Base-by-base conservation (phyloP, 306 rosid species). In the Urtica urens region DNA sequence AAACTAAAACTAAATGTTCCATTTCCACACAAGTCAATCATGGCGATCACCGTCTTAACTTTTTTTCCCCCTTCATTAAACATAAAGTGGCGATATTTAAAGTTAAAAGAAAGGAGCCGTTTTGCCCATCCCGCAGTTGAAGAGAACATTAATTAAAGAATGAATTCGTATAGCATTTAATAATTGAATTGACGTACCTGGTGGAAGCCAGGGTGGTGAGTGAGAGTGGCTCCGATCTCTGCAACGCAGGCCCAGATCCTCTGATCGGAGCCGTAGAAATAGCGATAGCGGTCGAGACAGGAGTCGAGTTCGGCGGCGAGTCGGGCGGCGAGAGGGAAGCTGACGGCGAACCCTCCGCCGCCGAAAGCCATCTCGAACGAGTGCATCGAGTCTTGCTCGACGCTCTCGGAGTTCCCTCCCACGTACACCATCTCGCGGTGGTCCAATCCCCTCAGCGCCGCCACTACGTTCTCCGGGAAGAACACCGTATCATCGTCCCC, bases 401-500 rank as follows among this genome's bases (percentile, higher is more conserved):
- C 81, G 48, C 99, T 92, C 81, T 92, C 99, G 22, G 99, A 92
- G 59, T 63, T 81, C 10, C 79, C 99, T 9, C 99, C 99, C 65
- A 92, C 68, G 45, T 85, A 85, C 33, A 70, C 75, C 93, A 79
- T 59, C 69, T 45, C 57, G 33, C 51, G 56, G 54, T 92, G 94
- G 55, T 92, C 96, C 47, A 79, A 85, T 10, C 67, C 76, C 51
- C 77, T 63, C 23, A 92, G 56, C 55, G 79, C 87, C 24, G 83
- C 59, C 25, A 79, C 94, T n/a, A 92, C 51, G 64, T 92, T 92
- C 41, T 77, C 62, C 0, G 82, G 7, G 49, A 92, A 82, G 51
- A 85, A 92, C 59, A 92, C 83, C 1, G 95, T 82, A 55, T 92
- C 96, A 28, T 92, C 99, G 53, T 85, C 96, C 29, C 96, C 99